phyloP scores from a whole-genome alignment of 441 rosid species.

The Macaranga tanarius region DNA sequence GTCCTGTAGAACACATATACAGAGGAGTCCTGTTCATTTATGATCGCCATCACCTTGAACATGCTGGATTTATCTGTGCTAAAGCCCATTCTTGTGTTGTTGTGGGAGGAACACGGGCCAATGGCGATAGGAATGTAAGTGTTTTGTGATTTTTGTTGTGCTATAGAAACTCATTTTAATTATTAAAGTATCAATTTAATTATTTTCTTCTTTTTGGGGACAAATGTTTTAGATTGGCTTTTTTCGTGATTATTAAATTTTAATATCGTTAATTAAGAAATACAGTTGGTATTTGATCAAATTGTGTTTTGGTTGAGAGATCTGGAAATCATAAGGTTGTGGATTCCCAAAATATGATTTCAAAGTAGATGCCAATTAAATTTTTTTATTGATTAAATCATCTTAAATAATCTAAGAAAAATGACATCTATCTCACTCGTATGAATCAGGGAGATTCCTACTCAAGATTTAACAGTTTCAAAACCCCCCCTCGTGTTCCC shows the following conservation, averaged over 20 bases:
- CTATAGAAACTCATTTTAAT: neutral
- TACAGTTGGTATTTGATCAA: neutral
- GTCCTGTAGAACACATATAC: constrained; percentile 90
- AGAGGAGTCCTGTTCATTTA: constrained; percentile 72
- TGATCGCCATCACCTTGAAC: constrained; percentile 96
- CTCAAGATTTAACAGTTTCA: constrained; percentile 61
- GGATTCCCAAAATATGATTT: neutral
- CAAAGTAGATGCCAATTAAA: neutral
- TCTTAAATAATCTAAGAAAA: neutral
- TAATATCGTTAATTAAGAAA: too few relatives aligned
- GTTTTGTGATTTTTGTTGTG: constrained; percentile 5
- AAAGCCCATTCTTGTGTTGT: constrained; percentile 67
- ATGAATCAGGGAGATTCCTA: constrained; percentile 56
- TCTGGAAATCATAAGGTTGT: neutral
- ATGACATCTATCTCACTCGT: neutral
- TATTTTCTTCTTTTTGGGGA: neutral
- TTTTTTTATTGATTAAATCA: neutral
- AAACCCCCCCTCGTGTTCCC: constrained; percentile 62
- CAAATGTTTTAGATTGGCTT: too few relatives aligned
- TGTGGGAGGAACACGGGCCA: constrained; percentile 82
- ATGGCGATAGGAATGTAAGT: constrained; percentile 71
- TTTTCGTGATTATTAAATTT: too few relatives aligned
- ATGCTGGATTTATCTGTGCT: constrained; percentile 94
- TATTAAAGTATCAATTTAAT: neutral
- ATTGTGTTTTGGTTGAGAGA: neutral